phyloP scores from a whole-genome alignment of 2,329 filamentous ascomycete species.

The Phyllosticta citriasiana region DNA sequence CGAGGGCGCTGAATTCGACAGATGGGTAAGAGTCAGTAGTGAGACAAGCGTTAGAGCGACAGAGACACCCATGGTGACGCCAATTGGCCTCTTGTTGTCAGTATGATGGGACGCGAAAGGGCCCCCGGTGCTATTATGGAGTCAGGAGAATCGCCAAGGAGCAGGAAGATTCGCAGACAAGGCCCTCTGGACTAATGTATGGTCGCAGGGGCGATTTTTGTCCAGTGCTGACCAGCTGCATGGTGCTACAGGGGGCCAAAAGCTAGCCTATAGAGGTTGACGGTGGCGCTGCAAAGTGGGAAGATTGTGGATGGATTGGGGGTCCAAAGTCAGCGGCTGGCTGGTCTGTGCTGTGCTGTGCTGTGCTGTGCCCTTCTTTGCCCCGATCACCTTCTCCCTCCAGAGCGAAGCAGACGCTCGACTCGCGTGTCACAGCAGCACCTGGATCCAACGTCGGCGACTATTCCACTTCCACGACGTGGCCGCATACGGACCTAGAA shows the following conservation, averaged over 20 bases:
- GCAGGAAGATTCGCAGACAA: not conserved
- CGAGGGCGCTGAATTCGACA: not conserved
- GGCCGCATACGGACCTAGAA: too few relatives aligned
- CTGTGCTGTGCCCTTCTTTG: not conserved
- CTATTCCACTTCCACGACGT: too few relatives aligned
- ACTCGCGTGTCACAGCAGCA: too few relatives aligned
- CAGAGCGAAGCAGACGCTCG: not conserved
- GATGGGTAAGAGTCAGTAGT: not conserved
- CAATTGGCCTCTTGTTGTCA: not conserved
- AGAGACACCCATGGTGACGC: not conserved
- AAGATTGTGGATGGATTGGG: not conserved
- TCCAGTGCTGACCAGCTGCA: not conserved
- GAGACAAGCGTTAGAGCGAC: not conserved
- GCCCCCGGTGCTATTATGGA: not conserved
- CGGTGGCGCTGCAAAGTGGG: not conserved
- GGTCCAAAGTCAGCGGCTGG: not conserved
- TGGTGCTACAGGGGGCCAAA: not conserved
- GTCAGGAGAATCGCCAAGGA: not conserved
- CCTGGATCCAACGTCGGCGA: too few relatives aligned
- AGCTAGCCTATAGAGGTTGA: not conserved
- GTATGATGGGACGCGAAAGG: not conserved
- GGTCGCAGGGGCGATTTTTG: not conserved
- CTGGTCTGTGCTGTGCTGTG: not conserved
- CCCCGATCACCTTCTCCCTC: not conserved
- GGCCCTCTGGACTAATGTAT: not conserved